These are phyloP conservation scores for Nakaseomyces sp. DNA, from an alignment of 1,139 yeast species.

Conservation along the genomic window DNA sequence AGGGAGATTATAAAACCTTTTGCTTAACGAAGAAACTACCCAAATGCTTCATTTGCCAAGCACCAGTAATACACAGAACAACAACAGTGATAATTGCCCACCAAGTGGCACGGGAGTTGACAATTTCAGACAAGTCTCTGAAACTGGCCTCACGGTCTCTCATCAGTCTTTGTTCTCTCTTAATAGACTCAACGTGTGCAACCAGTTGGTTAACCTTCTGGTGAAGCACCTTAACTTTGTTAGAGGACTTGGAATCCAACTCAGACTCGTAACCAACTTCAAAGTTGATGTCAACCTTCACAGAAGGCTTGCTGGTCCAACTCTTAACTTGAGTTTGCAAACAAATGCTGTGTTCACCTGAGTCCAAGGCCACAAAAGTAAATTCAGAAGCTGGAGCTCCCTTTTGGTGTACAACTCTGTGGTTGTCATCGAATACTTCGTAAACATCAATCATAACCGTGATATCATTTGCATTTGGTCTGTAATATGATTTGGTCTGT, in stretches of 20 bases:
- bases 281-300: conserved; percentile 39
- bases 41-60: conserved; percentile 60
- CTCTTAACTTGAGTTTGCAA: conserved; percentile 55
- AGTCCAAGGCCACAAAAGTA: conserved; percentile 58
- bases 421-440: conserved; percentile 56
- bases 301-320: conserved; percentile 46
- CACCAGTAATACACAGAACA: conserved; percentile 49
- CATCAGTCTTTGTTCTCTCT: conserved; percentile 56
- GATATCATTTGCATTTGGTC: conserved; percentile 37
- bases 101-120: conserved; percentile 54
- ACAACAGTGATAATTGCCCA: conserved; percentile 58
- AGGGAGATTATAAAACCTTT: conserved; percentile 41
- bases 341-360: conserved; percentile 69
- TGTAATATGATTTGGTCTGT: conserved; percentile 33
- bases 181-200: conserved; percentile 47
- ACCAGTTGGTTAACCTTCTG: conserved; percentile 46
- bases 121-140: conserved; percentile 58
- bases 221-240: conserved; percentile 42
- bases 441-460: conserved; percentile 47
- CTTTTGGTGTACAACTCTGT: conserved; percentile 59
- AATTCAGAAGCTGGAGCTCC: conserved; percentile 54
- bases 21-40: conserved; percentile 59
- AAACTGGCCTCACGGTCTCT: conserved; percentile 63
- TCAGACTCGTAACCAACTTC: conserved; percentile 44
- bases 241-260: conserved; percentile 45